These are phyloP conservation scores for Pulchroboletus neoregius DNA, from an alignment of 1,284 basidiomycete species.

Conservation along the genomic window DNA sequence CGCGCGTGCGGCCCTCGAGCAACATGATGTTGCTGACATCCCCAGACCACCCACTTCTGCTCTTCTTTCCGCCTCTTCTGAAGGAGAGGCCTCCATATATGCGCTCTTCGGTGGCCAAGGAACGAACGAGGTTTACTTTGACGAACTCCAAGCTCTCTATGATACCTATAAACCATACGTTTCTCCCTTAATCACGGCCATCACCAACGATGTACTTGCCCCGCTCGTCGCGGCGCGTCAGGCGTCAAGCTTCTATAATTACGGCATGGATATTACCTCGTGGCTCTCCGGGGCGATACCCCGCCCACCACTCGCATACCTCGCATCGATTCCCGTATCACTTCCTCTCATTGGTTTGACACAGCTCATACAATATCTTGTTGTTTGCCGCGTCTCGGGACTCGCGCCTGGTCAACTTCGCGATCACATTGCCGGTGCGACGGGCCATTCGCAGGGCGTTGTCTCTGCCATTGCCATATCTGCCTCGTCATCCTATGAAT, in stretches of 20 bases:
- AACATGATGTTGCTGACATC: constrained; percentile 53
- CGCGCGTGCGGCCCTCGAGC: constrained; percentile 72
- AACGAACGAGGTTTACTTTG: constrained; percentile 97
- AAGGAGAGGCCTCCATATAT: constrained; percentile 78
- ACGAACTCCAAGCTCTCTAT: constrained; percentile 90
- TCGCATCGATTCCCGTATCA: constrained; percentile 93
- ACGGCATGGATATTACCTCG: constrained; percentile 78
- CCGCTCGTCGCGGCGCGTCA: constrained; percentile 68
- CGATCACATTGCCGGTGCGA: constrained; percentile 76
- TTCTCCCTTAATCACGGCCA: constrained; percentile 59
- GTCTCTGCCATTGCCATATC: constrained; percentile 89
- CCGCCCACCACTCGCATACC: constrained; percentile 81
- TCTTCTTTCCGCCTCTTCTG: constrained; percentile 67
- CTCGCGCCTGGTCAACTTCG: constrained; percentile 81
- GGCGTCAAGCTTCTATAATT: constrained; percentile 67
- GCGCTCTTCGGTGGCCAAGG: constrained; percentile 99
- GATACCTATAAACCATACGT: constrained; percentile 90
- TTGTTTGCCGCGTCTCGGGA: constrained; percentile 70
- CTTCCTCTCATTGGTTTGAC: constrained; percentile 95
- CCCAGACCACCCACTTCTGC: constrained; percentile 67
- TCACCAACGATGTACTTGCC: constrained; percentile 67
- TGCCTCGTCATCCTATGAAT: constrained; percentile 73
- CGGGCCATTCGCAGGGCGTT: constrained; percentile 96
- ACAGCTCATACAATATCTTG: constrained; percentile 90
- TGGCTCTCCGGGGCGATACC: constrained; percentile 77